phyloP scores from a whole-genome alignment of 768 basidiomycete species.

The Tricholoma sp. region DNA sequence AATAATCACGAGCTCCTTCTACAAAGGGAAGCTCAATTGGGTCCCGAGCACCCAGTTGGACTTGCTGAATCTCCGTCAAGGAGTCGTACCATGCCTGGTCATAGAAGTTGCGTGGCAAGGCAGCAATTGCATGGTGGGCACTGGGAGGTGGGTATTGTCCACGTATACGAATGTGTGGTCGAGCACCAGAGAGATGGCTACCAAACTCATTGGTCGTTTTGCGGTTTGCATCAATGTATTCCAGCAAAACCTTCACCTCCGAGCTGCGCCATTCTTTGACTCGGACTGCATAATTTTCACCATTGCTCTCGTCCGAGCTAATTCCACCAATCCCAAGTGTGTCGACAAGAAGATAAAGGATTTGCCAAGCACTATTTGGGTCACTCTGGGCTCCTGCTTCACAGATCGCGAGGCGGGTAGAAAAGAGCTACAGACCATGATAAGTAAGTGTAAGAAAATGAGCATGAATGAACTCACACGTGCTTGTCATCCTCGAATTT shows the following conservation, averaged over 20 bases:
- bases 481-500: not conserved
- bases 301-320: constrained; percentile 5
- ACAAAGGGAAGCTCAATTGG: constrained; percentile 1
- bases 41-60: not conserved
- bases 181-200: not conserved
- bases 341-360: not conserved
- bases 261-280: too few species aligned
- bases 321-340: not conserved
- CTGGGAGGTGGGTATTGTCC: not conserved
- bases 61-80: constrained; percentile 1
- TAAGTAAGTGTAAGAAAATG: too few species aligned
- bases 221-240: too few species aligned
- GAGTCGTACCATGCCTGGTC: not conserved
- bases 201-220: constrained; percentile 2
- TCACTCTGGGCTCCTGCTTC: not conserved
- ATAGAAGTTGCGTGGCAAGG: constrained; percentile 1
- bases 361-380: constrained; percentile 1
- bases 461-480: not conserved
- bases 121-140: not conserved
- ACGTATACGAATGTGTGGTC: not conserved
- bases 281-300: too few species aligned
- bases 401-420: not conserved
- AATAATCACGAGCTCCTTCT: not conserved
- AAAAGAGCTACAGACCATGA: not conserved
- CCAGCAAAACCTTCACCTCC: too few species aligned